Conservation (phyloP, 306 rosid genomes). For the Leucaena leucocephala region DNA sequence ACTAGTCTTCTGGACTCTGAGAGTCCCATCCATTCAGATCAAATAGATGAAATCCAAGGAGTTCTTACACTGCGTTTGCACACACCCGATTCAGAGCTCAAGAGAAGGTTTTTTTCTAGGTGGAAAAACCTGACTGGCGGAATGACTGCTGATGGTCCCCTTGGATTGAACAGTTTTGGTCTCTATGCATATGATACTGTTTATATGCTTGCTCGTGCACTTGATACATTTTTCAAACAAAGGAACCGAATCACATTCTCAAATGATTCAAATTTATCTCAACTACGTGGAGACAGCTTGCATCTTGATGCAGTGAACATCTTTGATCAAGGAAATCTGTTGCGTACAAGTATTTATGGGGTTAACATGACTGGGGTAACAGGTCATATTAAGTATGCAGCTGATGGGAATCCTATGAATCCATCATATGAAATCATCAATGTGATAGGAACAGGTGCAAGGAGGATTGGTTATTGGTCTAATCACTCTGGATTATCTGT, state of each 20-base stretch:
- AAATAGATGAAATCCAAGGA: slow-evolving; percentile 70
- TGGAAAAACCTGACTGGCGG: slow-evolving; percentile 76
- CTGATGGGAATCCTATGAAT: slow-evolving; percentile 58
- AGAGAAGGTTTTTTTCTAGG: slow-evolving; percentile 64
- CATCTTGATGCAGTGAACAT: slow-evolving; percentile 76
- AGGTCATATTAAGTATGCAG: slow-evolving; percentile 64
- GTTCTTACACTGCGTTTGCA: slow-evolving; percentile 69
- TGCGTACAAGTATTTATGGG: slow-evolving; percentile 56
- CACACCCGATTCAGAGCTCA: slow-evolving; percentile 69
- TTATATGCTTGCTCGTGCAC: slow-evolving; percentile 83
- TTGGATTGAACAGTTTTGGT: slow-evolving; percentile 71
- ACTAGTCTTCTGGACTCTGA: slow-evolving; percentile 56
- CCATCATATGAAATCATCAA: slow-evolving; percentile 90
- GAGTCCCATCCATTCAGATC: slow-evolving; percentile 49
- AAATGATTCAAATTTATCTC: slow-evolving; percentile 54
- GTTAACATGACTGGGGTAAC: slow-evolving; percentile 83
- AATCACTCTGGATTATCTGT: slow-evolving; percentile 81
- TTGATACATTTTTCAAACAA: slow-evolving; percentile 69
- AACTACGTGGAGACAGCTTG: slow-evolving; percentile 47
- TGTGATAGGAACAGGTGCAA: slow-evolving; percentile 71
- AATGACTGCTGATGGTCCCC: slow-evolving; percentile 41
- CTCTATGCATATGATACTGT: slow-evolving; percentile 90
- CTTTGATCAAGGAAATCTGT: slow-evolving; percentile 68
- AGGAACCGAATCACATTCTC: slow-evolving; percentile 78
- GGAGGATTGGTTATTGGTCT: slow-evolving; percentile 93